Conservation (phyloP, 345 rosid species). For the Orychophragmus violaceus region DNA sequence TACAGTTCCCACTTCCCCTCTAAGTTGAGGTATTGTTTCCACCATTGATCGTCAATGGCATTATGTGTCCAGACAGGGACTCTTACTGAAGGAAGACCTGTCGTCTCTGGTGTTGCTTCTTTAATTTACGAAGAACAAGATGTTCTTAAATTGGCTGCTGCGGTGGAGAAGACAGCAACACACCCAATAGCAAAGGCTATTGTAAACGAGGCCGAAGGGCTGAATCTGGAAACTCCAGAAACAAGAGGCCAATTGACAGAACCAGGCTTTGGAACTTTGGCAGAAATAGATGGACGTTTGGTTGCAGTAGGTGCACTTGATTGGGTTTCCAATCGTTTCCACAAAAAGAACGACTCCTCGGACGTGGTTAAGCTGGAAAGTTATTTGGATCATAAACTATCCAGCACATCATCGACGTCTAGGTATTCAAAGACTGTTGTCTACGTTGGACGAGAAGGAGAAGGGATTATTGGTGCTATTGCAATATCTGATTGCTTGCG, state of each 20-base stretch:
- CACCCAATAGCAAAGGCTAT: conserved; percentile 94
- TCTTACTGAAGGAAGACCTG: conserved; percentile 87
- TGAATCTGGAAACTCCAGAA: conserved; percentile 53
- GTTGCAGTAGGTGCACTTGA: conserved; percentile 82
- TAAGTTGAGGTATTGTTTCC: not conserved
- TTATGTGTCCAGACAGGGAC: conserved; percentile 73
- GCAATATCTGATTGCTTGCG: conserved; percentile 76
- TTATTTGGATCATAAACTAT: conserved; percentile 40
- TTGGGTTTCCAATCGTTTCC: conserved; percentile 78
- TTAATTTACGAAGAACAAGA: conserved; percentile 50
- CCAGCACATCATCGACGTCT: conserved; percentile 42
- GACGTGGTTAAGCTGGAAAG: conserved; percentile 44
- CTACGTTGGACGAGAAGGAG: conserved; percentile 80
- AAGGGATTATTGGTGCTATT: conserved; percentile 87
- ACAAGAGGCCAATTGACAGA: conserved; percentile 89
- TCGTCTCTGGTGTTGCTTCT: conserved; percentile 69
- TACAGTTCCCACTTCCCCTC: not conserved
- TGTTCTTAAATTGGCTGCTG: conserved; percentile 80
- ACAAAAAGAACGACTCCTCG: conserved; percentile 38
- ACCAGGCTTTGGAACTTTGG: conserved; percentile 91
- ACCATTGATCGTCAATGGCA: conserved; percentile 4
- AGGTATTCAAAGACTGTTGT: conserved; percentile 73
- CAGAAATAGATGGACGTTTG: conserved; percentile 77
- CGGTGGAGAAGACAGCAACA: conserved; percentile 84
- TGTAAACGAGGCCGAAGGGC: conserved; percentile 54